phyloP scores from a whole-genome alignment of 2,329 filamentous ascomycete genomes.

The Xylaria sp. region DNA sequence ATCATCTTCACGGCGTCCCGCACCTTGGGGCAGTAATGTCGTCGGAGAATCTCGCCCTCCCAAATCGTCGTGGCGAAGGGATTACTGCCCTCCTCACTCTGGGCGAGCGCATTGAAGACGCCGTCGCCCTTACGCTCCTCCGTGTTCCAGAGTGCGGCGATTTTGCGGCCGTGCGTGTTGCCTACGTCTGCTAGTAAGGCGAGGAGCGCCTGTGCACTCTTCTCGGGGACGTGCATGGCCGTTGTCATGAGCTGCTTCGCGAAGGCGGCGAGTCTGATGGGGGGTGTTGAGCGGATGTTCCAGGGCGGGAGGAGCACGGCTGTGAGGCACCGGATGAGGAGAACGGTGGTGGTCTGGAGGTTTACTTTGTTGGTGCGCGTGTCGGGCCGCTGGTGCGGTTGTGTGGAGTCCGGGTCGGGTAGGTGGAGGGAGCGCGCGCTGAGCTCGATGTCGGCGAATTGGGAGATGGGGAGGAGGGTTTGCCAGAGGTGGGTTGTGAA shows the following conservation, averaged over 20 bases:
- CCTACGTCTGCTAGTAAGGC: constrained; percentile 72
- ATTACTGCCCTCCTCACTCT: constrained; percentile 78
- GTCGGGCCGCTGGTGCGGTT: constrained; percentile 38
- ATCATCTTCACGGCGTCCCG: constrained; percentile 66
- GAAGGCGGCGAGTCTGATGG: constrained; percentile 83
- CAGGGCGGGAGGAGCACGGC: constrained; percentile 72
- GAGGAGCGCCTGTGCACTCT: constrained; percentile 74
- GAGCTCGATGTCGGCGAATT: constrained; percentile 82
- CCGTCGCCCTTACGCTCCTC: constrained; percentile 92
- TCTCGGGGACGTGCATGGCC: constrained; percentile 83
- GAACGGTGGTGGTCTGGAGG: constrained; percentile 87
- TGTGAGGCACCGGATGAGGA: constrained; percentile 81
- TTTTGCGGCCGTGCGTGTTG: constrained; percentile 74
- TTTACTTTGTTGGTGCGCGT: constrained; percentile 68
- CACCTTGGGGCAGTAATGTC: constrained; percentile 83
- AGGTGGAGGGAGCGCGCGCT: constrained; percentile 68
- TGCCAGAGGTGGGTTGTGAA: constrained; percentile 94
- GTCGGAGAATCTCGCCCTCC: constrained; percentile 83
- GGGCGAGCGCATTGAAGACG: constrained; percentile 67
- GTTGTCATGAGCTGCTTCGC: constrained; percentile 82
- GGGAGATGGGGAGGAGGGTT: constrained; percentile 69
- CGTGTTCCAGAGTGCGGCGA: constrained; percentile 85
- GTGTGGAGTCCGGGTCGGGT: constrained; percentile 53
- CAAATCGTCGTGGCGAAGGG: constrained; percentile 86
- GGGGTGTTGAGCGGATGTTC: constrained; percentile 69